Base-by-base conservation (phyloP, 805 yeast genomes). In the Saccharomyces cerevisiae region DNA sequence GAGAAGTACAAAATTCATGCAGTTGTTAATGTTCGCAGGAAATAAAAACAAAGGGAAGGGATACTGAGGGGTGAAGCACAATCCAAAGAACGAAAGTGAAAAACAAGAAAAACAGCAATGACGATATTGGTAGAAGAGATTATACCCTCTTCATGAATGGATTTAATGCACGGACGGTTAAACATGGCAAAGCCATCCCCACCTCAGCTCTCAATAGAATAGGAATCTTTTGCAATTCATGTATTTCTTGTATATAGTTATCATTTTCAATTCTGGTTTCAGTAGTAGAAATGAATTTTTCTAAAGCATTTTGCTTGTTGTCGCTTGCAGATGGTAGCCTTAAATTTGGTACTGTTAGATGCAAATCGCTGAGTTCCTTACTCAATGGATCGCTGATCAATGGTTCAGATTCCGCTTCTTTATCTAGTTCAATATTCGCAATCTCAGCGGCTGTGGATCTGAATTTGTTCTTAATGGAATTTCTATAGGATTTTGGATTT, bases 161-260 rank as follows among this genome's bases (percentile, higher is more conserved):
- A 64, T 92, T 92, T 65, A 91, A 75, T 6, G 92, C 87, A 63
- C 96, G 80, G 14, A 94, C 96, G 2, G 97, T 89, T 62, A 92
- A 78, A 69, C 97, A 92, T 17, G 99, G 99, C 52, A 92, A 76
- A 2, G 97, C 92, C 91, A 89, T 89, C 51, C 97, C 97, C 51
- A 90, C 82, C 68, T 91, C 98, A 0, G 97, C 89, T 63, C 97
- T 78, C 59, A 94, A 76, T 57, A 92, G 74, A 31, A 92, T 83
- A 9, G 98, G 98, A 50, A 92, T 85, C 61, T 82, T 84, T 50
- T 79, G 79, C 63, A 91, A 73, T 63, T 88, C 92, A 57, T 80
- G 78, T 51, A 92, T 84, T 64, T 88, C 96, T 74, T 94, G 98
- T 49, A 94, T 79, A 63, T 76, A 77, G 50, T 77, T 69, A 32